phyloP scores from a whole-genome alignment of 495 filamentous ascomycete genomes.

The Xylaria nigripes region DNA sequence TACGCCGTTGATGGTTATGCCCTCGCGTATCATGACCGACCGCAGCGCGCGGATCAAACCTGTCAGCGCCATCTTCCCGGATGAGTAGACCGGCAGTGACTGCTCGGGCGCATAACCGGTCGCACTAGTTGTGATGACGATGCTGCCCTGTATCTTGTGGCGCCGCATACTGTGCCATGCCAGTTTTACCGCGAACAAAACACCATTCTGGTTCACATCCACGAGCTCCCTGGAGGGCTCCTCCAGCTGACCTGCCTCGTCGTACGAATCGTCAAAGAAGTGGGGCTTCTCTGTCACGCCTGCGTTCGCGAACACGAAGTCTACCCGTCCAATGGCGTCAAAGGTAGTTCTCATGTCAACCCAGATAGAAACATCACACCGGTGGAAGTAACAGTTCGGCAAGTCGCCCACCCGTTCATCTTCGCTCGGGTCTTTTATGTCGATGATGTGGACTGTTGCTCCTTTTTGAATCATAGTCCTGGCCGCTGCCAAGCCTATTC shows the following conservation, averaged over 20 bases:
- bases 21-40: constrained; percentile 10
- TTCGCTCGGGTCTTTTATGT: constrained; percentile 6
- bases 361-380: constrained; percentile 18
- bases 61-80: constrained; percentile 15
- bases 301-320: constrained; percentile 26
- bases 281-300: constrained; percentile 18
- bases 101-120: constrained; percentile 30
- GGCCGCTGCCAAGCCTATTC: constrained; percentile 17
- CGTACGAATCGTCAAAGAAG: constrained; percentile 19
- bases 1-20: constrained; percentile 30
- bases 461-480: constrained; percentile 16
- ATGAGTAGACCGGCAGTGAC: constrained; percentile 25
- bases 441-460: constrained; percentile 17
- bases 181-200: constrained; percentile 23
- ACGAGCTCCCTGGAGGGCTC: constrained; percentile 19
- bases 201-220: constrained; percentile 21
- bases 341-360: constrained; percentile 8
- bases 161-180: constrained; percentile 15
- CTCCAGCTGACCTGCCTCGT: constrained; percentile 11
- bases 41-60: constrained; percentile 18
- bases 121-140: constrained; percentile 31
- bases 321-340: constrained; percentile 12
- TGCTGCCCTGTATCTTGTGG: constrained; percentile 17
- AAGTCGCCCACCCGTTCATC: neutral
- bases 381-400: constrained; percentile 9